Base-by-base conservation (phyloP, 2,329 filamentous ascomycete genomes). In the Sclerotinia spermophila region DNA sequence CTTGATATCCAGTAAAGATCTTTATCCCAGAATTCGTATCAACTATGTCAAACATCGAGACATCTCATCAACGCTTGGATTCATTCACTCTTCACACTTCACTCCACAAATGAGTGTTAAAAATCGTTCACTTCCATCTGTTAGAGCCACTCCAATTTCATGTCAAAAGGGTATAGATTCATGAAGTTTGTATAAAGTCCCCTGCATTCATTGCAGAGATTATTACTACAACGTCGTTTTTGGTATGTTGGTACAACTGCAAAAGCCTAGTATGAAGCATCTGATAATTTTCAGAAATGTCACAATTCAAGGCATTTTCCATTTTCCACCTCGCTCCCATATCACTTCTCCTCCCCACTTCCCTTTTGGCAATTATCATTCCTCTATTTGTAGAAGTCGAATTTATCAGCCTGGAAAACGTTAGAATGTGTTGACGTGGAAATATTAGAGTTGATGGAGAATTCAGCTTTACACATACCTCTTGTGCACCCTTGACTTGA, bases 381-480 rank as follows among this genome's bases (percentile, higher is more conserved):
- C 33, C 27, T 73, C 69, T 90, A 93, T 83, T 92, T 93, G 87
- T 96, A 96, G 83, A 96, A 97, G 81, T 97, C 94, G 80, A 96
- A 96, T 84, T 92, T 92, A 82, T 86, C 86, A 79, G 86, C 89
- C 80, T 74, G 33, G 1, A 55, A 66, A 40, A 87, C 84, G 71
- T 79, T 71, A 74, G 72, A 24, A 55, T 38, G 27, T 55, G 10
- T 56, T 10, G 19, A 61, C 38, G 8, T 15, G 40, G 59, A 66
- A 51, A 7, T 51, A 48, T 45, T 11, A 8, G 7, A 60, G 0
- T n/a, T 30, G 59, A 21, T 48, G 62, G 53, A 33, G 55, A 70
- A 68, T 74, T 79, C 81, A 77, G 81, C 81, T 89, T n/a, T 51
- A n/a, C 87, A 51, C 70, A 73, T 76, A 87, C 87, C 81, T 92